These are phyloP conservation scores for Amanita phalloides DNA, from an alignment of 768 basidiomycete species.

Conservation along the genomic window DNA sequence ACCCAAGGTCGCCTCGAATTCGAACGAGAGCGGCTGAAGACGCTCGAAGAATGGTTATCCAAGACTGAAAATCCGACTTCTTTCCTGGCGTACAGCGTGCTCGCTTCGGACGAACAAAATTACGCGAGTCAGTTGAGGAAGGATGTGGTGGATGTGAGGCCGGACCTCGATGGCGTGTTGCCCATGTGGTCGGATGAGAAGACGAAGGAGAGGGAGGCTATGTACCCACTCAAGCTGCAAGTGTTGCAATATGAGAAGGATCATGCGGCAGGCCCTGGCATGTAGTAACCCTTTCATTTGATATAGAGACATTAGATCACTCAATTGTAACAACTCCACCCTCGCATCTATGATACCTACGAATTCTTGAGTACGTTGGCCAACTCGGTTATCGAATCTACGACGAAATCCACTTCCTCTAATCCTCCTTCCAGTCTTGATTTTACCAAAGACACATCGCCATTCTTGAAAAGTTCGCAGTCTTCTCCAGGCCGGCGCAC, in stretches of 20 bases:
- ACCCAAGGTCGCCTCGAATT: neutral
- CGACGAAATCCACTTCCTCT: constrained; percentile 41
- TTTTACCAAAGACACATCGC: constrained; percentile 17
- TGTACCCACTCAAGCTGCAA: constrained; percentile 24
- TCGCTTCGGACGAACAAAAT: constrained; percentile 22
- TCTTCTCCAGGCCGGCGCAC: constrained; percentile 43
- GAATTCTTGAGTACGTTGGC: constrained; percentile 16
- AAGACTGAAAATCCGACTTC: constrained; percentile 18
- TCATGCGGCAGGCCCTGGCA: neutral
- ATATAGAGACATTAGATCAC: too few relatives aligned
- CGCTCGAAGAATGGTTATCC: constrained; percentile 13
- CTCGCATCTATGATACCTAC: neutral
- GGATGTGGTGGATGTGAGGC: constrained; percentile 20
- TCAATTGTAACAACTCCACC: too few relatives aligned
- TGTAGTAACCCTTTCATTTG: too few relatives aligned
- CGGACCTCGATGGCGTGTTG: constrained; percentile 18
- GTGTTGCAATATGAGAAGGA: constrained; percentile 20
- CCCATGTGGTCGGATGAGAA: constrained; percentile 26
- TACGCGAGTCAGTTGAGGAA: constrained; percentile 24
- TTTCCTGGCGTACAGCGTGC: constrained; percentile 24
- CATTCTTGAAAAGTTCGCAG: neutral
- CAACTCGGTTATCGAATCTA: constrained; percentile 41
- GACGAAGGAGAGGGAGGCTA: constrained; percentile 20
- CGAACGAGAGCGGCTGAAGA: constrained; percentile 8
- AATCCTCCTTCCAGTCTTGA: constrained; percentile 26